These are phyloP conservation scores for Ustilago nuda DNA, from an alignment of 1,284 basidiomycete species.

Conservation along the genomic window DNA sequence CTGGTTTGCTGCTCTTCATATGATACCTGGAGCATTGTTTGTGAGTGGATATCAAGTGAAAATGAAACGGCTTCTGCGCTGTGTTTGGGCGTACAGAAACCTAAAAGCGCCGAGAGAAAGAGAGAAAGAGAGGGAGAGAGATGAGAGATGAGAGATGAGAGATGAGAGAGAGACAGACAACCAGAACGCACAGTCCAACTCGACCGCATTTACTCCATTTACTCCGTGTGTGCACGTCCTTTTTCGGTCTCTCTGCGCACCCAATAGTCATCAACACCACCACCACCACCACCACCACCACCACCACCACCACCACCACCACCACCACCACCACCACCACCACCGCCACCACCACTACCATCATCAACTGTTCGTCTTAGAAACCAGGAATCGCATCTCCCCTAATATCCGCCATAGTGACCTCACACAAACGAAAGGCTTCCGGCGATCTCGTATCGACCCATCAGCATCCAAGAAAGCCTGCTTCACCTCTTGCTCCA, in stretches of 20 bases:
- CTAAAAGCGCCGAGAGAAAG: not conserved
- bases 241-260: no score
- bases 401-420: conserved; percentile 22
- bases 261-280: not conserved
- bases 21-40: no score
- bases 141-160: no score
- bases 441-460: conserved; percentile 40
- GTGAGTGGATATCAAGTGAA: no score
- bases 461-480: conserved; percentile 9
- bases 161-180: not conserved
- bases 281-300: not conserved
- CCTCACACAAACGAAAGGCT: conserved; percentile 33
- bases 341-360: not conserved
- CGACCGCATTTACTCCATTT: not conserved
- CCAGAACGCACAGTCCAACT: not conserved
- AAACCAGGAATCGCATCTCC: not conserved
- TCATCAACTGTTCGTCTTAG: not conserved
- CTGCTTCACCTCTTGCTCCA: conserved; percentile 19
- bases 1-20: no score
- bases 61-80: no score
- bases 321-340: not conserved
- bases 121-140: not conserved
- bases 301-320: not conserved
- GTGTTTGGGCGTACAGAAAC: not conserved
- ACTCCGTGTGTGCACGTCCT: not conserved